Evolutionary conservation across 2,329 filamentous ascomycete species (phyloP), one percentile per base, ranked within the genome.

Genomic region (Pestalotiopsis sp.): DNA sequence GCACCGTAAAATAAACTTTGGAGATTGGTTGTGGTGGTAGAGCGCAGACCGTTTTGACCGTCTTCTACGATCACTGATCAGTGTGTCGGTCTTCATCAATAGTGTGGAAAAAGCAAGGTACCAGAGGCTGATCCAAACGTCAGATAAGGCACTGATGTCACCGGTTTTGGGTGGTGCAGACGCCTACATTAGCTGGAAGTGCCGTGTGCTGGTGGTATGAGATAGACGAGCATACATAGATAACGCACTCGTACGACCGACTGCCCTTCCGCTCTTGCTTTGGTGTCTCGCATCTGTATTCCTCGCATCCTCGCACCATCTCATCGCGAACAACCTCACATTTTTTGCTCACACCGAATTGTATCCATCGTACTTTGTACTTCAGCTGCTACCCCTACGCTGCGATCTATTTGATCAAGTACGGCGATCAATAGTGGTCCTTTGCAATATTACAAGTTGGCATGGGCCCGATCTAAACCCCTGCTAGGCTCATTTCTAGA

Each of bases 321-420:
- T 52, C 44, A 52, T 9, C 17, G 44, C 44, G 44, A 52, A 35
- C 44, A 10, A 52, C 44, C 44, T 52, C 44, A 52, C 44, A n/a
- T 22, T n/a, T 52, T n/a, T 20, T 52, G 10, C 44, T 11, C 44
- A 52, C 44, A 52, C n/a, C 44, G 44, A 52, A 52, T 52, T 3
- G 44, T n/a, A 22, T 52, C 9, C 9, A 22, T 52, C 44, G 44
- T 52, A 52, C 44, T 52, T 52, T 52, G 44, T 48, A 52, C 30
- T 35, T 35, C 17, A 52, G 20, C 14, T 20, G 26, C 30, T 17
- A 26, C 26, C 35, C 58, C 10, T 61, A 26, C n/a, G 38, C 38
- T 61, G 14, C n/a, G 30, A 61, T 61, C 58, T 61, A 61, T 61
- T 35, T 61, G 13, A 61, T 61, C 30, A 38, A 61, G 38, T 14